Conservation (phyloP, 1,284 basidiomycete species). For the Fomitopsis betulina region DNA sequence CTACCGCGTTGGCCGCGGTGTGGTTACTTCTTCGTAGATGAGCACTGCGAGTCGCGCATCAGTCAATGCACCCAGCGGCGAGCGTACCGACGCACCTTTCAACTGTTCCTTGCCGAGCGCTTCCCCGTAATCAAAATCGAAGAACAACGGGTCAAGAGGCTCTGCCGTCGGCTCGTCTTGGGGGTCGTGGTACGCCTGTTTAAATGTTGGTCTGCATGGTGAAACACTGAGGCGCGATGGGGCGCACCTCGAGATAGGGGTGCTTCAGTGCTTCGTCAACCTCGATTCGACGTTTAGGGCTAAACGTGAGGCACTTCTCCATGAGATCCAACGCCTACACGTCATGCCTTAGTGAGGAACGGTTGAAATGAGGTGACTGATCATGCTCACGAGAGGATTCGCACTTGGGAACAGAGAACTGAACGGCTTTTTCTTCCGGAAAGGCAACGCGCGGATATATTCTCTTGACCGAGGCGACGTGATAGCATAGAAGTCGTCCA, state of each 20-base stretch:
- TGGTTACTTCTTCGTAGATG: constrained; percentile 55
- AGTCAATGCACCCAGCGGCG: neutral
- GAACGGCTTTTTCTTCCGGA: constrained; percentile 84
- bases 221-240: neutral
- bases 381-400: constrained; percentile 59
- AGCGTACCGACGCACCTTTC: constrained; percentile 49
- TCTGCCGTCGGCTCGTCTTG: constrained; percentile 82
- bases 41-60: constrained; percentile 34
- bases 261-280: constrained; percentile 89
- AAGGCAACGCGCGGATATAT: constrained; percentile 91
- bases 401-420: constrained; percentile 74
- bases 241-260: constrained; percentile 75
- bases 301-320: constrained; percentile 89
- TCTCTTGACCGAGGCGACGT: constrained; percentile 83
- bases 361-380: neutral
- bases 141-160: constrained; percentile 82
- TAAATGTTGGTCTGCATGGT: neutral
- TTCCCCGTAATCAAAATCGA: constrained; percentile 81
- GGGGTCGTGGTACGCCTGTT: constrained; percentile 84
- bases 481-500: constrained; percentile 93
- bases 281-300: constrained; percentile 85
- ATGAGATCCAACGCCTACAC: constrained; percentile 79
- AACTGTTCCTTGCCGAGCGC: constrained; percentile 64
- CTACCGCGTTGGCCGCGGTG: constrained; percentile 15
- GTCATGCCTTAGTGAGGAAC: neutral